Evolutionary conservation across 2,329 filamentous ascomycete genomes (phyloP).

Genomic region (Colletotrichum chlorophyti): DNA sequence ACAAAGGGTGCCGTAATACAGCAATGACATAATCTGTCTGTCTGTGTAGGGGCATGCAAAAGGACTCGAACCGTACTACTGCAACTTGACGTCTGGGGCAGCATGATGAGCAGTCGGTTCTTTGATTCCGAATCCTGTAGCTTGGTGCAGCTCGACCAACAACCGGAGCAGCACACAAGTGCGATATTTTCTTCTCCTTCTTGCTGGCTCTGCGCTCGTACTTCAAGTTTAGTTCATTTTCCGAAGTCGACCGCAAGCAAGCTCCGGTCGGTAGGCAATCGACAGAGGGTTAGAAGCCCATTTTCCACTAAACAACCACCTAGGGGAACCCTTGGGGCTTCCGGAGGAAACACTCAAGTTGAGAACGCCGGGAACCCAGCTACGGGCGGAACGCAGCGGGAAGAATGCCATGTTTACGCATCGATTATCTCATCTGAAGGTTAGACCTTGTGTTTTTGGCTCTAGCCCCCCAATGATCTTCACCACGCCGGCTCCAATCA

Average conservation of each 20-base stretch:
- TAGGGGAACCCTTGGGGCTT: constrained; percentile 3
- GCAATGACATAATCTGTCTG: background rate
- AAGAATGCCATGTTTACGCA: background rate
- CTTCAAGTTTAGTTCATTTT: too few relatives aligned
- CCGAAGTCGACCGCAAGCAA: too few relatives aligned
- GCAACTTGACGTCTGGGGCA: background rate
- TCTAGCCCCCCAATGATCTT: constrained; percentile 13
- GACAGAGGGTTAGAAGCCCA: too few relatives aligned
- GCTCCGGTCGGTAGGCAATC: too few relatives aligned
- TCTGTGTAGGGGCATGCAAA: too few relatives aligned
- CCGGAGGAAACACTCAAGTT: background rate
- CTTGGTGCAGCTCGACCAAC: background rate
- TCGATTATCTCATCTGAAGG: constrained; percentile 13
- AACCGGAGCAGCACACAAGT: background rate
- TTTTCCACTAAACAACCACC: too few relatives aligned
- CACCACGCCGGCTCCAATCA: background rate
- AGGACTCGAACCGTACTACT: background rate
- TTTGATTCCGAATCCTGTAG: too few relatives aligned
- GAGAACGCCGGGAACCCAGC: background rate
- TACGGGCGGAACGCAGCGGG: background rate
- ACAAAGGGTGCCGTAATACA: background rate
- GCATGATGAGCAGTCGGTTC: background rate
- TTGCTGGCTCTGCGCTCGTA: background rate
- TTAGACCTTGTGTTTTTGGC: background rate
- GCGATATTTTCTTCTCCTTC: background rate